Conservation (phyloP, 1,284 basidiomycete species). For the Sparassis latifolia region DNA sequence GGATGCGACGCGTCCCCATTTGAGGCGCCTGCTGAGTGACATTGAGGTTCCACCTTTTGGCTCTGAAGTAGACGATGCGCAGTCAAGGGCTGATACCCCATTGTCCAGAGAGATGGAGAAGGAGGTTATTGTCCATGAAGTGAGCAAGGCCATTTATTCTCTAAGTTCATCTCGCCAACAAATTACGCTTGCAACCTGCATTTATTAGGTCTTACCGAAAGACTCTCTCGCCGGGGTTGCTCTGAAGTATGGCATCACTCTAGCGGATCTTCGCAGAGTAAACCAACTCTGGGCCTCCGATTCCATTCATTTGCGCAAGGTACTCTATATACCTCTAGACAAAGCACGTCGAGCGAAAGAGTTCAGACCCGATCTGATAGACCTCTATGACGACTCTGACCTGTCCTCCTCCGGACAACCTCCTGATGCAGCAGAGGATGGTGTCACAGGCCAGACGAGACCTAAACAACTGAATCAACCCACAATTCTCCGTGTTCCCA, state of each 20-base stretch:
- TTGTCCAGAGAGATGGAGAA: constrained; percentile 29
- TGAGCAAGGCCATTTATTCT: constrained; percentile 17
- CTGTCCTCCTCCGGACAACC: too few relatives aligned
- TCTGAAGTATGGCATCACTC: constrained; percentile 78
- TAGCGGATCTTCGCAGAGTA: constrained; percentile 75
- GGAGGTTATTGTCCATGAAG: constrained; percentile 52
- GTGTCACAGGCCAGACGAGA: too few relatives aligned
- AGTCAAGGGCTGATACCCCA: background rate
- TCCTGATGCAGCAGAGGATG: too few relatives aligned
- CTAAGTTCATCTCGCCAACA: background rate
- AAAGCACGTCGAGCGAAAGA: constrained; percentile 28
- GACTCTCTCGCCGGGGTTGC: constrained; percentile 85
- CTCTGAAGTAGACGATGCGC: background rate
- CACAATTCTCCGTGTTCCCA: constrained; percentile 23
- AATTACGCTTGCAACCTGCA: too few relatives aligned
- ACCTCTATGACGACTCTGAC: too few relatives aligned
- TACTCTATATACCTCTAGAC: constrained; percentile 72
- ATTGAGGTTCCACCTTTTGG: constrained; percentile 2
- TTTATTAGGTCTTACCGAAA: constrained; percentile 50
- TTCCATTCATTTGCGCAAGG: constrained; percentile 78
- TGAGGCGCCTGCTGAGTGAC: constrained; percentile 23
- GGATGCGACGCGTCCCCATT: constrained; percentile 25
- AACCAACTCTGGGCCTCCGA: constrained; percentile 92
- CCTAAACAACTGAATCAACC: background rate
- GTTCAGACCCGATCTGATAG: constrained; percentile 5